Conservation (phyloP, 1,284 basidiomycete species). For the Mixia osmundae region DNA sequence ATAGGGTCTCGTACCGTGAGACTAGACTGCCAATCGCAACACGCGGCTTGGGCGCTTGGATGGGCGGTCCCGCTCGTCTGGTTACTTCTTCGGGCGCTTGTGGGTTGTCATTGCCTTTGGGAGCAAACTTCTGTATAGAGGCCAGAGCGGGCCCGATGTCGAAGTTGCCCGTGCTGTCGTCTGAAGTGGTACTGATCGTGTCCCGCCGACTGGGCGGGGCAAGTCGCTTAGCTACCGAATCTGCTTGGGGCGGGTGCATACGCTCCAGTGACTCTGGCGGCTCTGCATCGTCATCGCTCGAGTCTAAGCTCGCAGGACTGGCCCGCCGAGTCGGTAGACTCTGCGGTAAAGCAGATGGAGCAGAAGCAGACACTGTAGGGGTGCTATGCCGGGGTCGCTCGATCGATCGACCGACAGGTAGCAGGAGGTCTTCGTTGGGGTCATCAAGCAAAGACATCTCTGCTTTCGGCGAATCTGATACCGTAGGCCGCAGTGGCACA, state of each 20-base stretch:
- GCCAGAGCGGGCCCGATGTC: slow-evolving; percentile 13
- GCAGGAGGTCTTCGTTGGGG: no score
- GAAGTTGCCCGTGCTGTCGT: not conserved
- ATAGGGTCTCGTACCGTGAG: slow-evolving; percentile 13
- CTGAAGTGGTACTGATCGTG: slow-evolving; percentile 2
- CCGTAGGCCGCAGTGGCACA: no score
- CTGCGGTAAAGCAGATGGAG: not conserved
- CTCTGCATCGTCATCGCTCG: slow-evolving; percentile 6
- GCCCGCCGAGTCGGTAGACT: not conserved
- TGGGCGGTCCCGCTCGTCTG: slow-evolving; percentile 1
- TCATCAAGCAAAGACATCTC: no score
- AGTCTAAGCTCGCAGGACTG: not conserved
- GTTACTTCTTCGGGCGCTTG: not conserved
- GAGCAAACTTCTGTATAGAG: slow-evolving; percentile 13
- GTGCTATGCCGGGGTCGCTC: slow-evolving; percentile 12
- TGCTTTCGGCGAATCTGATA: no score
- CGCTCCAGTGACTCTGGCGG: slow-evolving; percentile 1
- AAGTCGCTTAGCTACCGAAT: not conserved
- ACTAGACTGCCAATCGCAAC: slow-evolving; percentile 13
- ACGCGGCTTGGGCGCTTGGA: slow-evolving; percentile 8
- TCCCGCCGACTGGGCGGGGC: slow-evolving; percentile 2
- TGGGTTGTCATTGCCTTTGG: not conserved
- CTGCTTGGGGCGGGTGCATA: not conserved
- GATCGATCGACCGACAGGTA: no score
- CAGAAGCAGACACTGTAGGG: not conserved